Conservation (phyloP, 2,329 filamentous ascomycete genomes). For the Clonostachys solani region DNA sequence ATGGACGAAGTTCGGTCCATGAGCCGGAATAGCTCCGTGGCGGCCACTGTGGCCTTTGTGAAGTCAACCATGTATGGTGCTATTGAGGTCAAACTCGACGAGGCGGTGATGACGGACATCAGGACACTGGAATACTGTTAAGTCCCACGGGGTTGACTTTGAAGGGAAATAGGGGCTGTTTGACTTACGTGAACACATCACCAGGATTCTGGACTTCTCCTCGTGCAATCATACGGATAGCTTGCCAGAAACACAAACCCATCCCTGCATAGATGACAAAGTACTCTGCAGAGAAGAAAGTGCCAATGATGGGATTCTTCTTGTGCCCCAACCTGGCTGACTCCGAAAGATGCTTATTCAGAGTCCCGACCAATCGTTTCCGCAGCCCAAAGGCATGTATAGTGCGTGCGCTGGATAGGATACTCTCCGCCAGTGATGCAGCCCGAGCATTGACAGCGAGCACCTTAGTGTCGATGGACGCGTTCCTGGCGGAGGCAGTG, state of each 20-base stretch:
- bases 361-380: constrained; percentile 82
- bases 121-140: constrained; percentile 70
- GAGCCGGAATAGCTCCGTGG: constrained; percentile 87
- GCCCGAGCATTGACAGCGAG: constrained; percentile 72
- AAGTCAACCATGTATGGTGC: constrained; percentile 85
- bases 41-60: constrained; percentile 76
- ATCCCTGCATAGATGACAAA: constrained; percentile 82
- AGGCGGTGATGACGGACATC: constrained; percentile 88
- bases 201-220: constrained; percentile 62
- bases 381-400: constrained; percentile 91
- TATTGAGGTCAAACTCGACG: constrained; percentile 85
- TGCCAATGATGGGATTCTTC: constrained; percentile 66
- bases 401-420: constrained; percentile 88
- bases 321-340: constrained; percentile 75
- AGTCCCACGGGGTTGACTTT: no score
- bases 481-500: constrained; percentile 69
- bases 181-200: no score
- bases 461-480: constrained; percentile 74
- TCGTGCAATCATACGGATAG: constrained; percentile 67
- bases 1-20: constrained; percentile 86
- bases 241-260: constrained; percentile 84
- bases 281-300: constrained; percentile 85
- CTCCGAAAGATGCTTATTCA: constrained; percentile 68
- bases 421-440: constrained; percentile 88
- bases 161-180: no score